These are phyloP conservation scores for Fibroporia radiculosa DNA, from an alignment of 768 basidiomycete species.

Conservation along the genomic window DNA sequence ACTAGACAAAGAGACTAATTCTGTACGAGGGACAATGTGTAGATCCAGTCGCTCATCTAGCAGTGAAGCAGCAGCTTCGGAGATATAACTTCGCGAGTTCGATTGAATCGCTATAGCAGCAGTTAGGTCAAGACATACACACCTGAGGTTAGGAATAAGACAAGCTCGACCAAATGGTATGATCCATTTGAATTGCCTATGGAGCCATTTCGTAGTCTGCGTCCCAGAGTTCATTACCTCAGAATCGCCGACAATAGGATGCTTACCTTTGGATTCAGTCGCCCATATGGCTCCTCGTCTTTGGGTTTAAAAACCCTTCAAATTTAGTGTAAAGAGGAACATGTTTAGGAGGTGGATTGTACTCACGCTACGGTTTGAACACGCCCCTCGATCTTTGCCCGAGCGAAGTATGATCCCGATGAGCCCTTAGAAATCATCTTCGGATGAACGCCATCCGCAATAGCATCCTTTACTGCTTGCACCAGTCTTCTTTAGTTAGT, in stretches of 20 bases:
- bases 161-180: constrained; percentile 88
- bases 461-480: constrained; percentile 59
- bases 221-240: not conserved
- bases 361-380: constrained; percentile 72
- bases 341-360: not conserved
- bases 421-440: constrained; percentile 89
- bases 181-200: constrained; percentile 82
- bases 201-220: constrained; percentile 88
- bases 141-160: constrained; percentile 86
- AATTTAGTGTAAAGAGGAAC: too few species aligned
- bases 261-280: constrained; percentile 74
- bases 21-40: constrained; percentile 80
- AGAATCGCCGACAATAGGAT: not conserved
- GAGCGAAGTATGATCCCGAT: constrained; percentile 89
- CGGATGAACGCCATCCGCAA: constrained; percentile 74
- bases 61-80: constrained; percentile 83
- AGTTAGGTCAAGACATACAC: constrained; percentile 6
- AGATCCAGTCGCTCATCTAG: constrained; percentile 68
- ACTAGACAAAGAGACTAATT: constrained; percentile 76
- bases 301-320: constrained; percentile 86
- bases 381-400: constrained; percentile 66
- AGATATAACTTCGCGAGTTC: constrained; percentile 63
- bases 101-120: constrained; percentile 1
- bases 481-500: constrained; percentile 38
- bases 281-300: constrained; percentile 84